Evolutionary conservation across 306 rosid species (phyloP), one percentile per base, ranked within the genome.

Genomic region (Alnus glutinosa): DNA sequence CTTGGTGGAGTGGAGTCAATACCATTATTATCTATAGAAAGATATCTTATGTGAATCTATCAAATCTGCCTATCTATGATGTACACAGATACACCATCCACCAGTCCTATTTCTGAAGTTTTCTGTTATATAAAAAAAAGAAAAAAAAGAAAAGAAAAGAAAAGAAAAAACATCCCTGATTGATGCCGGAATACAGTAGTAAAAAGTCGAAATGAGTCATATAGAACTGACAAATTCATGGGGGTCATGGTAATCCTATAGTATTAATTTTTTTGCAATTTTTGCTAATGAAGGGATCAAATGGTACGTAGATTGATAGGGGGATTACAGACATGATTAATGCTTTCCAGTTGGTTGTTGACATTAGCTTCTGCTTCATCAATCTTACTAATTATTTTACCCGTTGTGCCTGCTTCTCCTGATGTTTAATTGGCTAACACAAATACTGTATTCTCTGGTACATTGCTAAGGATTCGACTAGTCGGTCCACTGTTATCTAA

Each of bases 201-300:
- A 68, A n/a, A 37, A 68, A 15, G 18, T 39, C 32, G 8, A 42
- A 42, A 68, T 42, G 19, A 2, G 11, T 63, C 70, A 63, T 63
- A 36, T 37, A 16, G 48, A 66, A 37, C 6, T 2, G 1, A 66
- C 23, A 16, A 18, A 66, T 64, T 64, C 70, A 15, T n/a, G n/a
- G n/a, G n/a, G n/a, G n/a, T n/a, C n/a, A n/a, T 66, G 5, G 48
- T 15, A 66, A 37, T 36, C 48, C 23, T 7, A 14, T 12, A 66
- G 36, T 14, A 66, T 3, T 2, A 9, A 36, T 16, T 18, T 2
- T 9, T 7, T 1, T 39, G 15, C 66, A 28, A 18, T 68, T 5
- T 68, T 42, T 68, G 8, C 6, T 59, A 59, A 59, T 10, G 28
- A 28, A 68, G 72, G 72, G 72, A 68, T 68, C 32, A 68, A 16